Percentiles rank a stretch among this genome's conserved stretches.
Conservation (phyloP, 2,329 filamentous ascomycete genomes). For the Hawksworthiomyces lignivorus region DNA sequence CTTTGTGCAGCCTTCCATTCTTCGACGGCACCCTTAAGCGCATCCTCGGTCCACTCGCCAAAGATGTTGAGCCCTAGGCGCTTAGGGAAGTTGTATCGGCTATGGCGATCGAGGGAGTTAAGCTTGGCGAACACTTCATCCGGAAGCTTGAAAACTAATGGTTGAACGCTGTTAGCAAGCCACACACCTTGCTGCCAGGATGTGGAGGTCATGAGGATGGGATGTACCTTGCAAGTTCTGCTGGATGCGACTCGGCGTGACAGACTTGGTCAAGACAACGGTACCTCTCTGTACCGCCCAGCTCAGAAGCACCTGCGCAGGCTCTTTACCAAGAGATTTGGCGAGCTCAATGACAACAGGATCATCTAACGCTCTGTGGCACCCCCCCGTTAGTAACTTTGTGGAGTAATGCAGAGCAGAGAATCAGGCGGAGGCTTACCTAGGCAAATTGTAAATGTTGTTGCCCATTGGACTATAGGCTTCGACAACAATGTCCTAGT, state of each 20-base stretch:
- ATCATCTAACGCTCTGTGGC: slow-evolving; percentile 2
- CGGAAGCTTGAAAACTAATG: slow-evolving; percentile 42
- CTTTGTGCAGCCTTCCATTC: slow-evolving; percentile 6
- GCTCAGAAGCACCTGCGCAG: slow-evolving; percentile 73
- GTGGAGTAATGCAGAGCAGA: no score
- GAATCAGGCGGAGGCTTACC: background rate
- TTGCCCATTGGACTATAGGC: slow-evolving; percentile 57
- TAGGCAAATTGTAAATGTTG: slow-evolving; percentile 10
- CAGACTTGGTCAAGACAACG: slow-evolving; percentile 68
- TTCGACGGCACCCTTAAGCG: slow-evolving; percentile 5
- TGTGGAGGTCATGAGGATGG: no score
- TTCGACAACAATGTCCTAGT: slow-evolving; percentile 51
- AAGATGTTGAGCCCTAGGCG: slow-evolving; percentile 42
- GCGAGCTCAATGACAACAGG: slow-evolving; percentile 6
- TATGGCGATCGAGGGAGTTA: slow-evolving; percentile 39
- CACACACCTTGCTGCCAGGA: no score
- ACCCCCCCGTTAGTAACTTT: background rate
- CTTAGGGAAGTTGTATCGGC: slow-evolving; percentile 48
- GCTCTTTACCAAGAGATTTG: slow-evolving; percentile 17
- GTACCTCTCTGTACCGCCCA: slow-evolving; percentile 80
- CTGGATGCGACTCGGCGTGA: slow-evolving; percentile 39
- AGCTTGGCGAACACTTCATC: slow-evolving; percentile 49
- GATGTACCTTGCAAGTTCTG: slow-evolving; percentile 49
- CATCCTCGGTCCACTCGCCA: slow-evolving; percentile 9
- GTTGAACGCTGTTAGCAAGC: no score